Base-by-base conservation (phyloP, 495 filamentous ascomycete genomes). In the Penicillium odoratum region DNA sequence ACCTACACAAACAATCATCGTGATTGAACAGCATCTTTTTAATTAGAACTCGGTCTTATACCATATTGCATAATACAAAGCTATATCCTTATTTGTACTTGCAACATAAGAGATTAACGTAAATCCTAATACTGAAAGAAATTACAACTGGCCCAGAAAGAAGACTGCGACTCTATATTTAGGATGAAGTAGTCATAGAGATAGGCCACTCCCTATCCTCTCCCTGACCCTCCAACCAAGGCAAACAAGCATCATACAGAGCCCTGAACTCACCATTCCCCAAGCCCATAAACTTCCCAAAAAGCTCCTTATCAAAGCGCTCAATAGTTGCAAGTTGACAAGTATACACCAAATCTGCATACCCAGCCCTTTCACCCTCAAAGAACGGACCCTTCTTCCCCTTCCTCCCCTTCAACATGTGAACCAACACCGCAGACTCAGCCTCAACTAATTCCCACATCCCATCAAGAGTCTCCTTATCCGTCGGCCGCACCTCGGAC, bases 181-280 rank as follows among this genome's bases (percentile, higher is more conserved):
- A 9, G 8, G 33, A 36, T 9, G 10, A 9, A 9, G 33, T 11
- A 36, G 48, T 18, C 26, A 4, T 10, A 7, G 50, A 21, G 48
- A 70, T 43, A 13, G 51, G 48, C 64, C 68, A 69, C 36, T 72
- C 66, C 57, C 50, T 73, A 21, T 73, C 68, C 43, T 65, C 64
- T 0, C 70, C 70, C 54, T 71, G 68, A 0, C 70, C 70, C 34
- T 71, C 59, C 38, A 73, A 28, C 66, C 68, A 73, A 5, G 68
- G 68, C 60, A 66, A 53, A 51, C 63, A 69, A 42, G 70, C 70
- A 29, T 61, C 55, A 57, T 62, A 73, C 28, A 70, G 31, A 0
- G 40, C 29, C 42, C 38, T 51, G 0, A 71, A 18, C 45, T 69
- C 66, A 10, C 68, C 70, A 42, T 60, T 29, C 0, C 66, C 63